A percentile compares a stretch with the other conserved stretches of the same genome.
Conservation (phyloP, 192 early-diverging fungal genomes). For the Coemansia sp. region DNA sequence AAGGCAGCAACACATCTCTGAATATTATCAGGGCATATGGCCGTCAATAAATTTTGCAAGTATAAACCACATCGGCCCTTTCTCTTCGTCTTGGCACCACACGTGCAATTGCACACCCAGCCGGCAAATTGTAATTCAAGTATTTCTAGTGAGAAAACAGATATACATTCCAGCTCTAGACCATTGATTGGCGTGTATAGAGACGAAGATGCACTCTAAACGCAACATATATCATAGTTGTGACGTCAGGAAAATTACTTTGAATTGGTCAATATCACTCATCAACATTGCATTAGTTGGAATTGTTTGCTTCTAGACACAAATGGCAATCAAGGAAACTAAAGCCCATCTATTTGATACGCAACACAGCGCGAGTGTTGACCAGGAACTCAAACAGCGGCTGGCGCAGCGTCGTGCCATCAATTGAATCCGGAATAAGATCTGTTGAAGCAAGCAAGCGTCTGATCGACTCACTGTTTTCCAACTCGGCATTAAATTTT, state of each 20-base stretch:
- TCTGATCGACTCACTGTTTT: conserved; percentile 22
- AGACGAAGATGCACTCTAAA: no score
- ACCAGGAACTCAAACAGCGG: conserved; percentile 52
- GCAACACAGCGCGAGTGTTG: conserved; percentile 42
- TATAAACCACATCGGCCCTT: no score
- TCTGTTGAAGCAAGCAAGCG: conserved; percentile 18
- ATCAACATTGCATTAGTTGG: no score
- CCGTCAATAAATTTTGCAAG: not conserved
- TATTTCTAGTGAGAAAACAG: no score
- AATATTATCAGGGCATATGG: not conserved
- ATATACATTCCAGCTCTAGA: no score
- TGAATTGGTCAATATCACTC: no score
- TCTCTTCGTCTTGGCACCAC: no score
- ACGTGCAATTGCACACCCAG: not conserved
- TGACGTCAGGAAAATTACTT: no score
- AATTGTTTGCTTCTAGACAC: not conserved
- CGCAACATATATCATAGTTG: no score
- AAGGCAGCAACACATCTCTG: not conserved
- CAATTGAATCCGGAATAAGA: conserved; percentile 41
- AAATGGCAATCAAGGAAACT: not conserved
- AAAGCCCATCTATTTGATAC: conserved; percentile 25
- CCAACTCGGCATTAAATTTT: conserved; percentile 38
- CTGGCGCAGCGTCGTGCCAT: conserved; percentile 40
- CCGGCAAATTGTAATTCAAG: no score
- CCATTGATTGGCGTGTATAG: no score